A percentile compares a stretch with the other conserved stretches of the same genome.
phyloP scores from a whole-genome alignment of 2,329 filamentous ascomycete genomes.

The Dothideomycetidae sp. region DNA sequence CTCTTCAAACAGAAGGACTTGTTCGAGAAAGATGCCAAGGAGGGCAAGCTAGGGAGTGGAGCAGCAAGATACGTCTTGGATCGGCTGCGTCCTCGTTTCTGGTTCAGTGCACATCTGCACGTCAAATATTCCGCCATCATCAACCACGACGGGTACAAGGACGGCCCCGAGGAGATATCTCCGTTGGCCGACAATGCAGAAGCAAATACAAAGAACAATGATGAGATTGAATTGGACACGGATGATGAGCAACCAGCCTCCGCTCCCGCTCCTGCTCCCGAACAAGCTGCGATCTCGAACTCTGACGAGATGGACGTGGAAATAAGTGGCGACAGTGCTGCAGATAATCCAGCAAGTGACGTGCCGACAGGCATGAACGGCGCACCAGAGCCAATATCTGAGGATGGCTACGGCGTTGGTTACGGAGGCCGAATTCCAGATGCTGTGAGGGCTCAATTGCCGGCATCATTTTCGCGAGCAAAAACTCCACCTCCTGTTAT shows the following conservation, averaged over 20 bases:
- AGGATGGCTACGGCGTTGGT: conserved; percentile 5
- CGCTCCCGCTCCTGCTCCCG: not conserved
- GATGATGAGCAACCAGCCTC: conserved; percentile 21
- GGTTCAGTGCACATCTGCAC: conserved; percentile 87
- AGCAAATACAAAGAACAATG: conserved; percentile 37
- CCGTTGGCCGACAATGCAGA: conserved; percentile 12
- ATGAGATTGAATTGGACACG: conserved; percentile 48
- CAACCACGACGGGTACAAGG: conserved; percentile 26
- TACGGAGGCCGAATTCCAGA: conserved; percentile 38
- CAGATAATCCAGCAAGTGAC: conserved; percentile 12
- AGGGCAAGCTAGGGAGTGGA: conserved; percentile 61
- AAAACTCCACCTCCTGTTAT: conserved; percentile 25
- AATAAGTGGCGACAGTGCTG: conserved; percentile 22
- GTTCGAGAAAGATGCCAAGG: conserved; percentile 61
- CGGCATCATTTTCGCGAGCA: conserved; percentile 51
- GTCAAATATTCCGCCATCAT: conserved; percentile 63
- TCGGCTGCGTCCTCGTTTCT: conserved; percentile 64
- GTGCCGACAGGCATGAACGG: conserved; percentile 14
- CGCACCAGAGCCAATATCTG: conserved; percentile 15
- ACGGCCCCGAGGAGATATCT: conserved; percentile 22
- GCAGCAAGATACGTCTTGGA: conserved; percentile 73
- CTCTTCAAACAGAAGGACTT: conserved; percentile 61
- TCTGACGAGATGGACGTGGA: conserved; percentile 51
- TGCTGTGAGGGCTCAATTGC: conserved; percentile 57
- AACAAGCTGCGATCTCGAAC: conserved; percentile 39